These are phyloP conservation scores for Boletus insuetus DNA, from an alignment of 768 basidiomycete species.

Conservation along the genomic window DNA sequence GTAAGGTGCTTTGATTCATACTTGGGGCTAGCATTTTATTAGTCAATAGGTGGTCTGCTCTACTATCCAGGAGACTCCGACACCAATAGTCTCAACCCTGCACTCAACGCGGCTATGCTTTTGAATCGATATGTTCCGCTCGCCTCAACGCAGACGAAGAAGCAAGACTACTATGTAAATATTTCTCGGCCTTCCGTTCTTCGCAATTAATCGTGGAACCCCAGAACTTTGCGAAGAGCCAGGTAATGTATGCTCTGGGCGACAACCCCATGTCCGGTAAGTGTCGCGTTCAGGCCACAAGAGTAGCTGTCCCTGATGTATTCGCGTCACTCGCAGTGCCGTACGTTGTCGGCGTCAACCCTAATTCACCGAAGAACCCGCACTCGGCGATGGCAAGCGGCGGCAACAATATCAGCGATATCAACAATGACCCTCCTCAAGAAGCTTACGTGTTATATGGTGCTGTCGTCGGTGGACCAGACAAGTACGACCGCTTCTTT, in stretches of 20 bases:
- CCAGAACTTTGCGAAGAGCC: constrained; percentile 70
- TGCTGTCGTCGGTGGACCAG: constrained; percentile 86
- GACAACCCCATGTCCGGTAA: constrained; percentile 86
- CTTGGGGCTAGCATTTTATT: background rate
- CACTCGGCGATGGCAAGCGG: constrained; percentile 90
- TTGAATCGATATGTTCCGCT: constrained; percentile 73
- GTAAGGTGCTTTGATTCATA: constrained; percentile 35
- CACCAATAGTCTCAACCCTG: constrained; percentile 76
- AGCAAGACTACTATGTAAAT: constrained; percentile 57
- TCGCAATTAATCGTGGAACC: constrained; percentile 4
- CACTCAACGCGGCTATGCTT: constrained; percentile 85
- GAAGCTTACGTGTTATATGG: constrained; percentile 84
- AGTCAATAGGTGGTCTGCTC: constrained; percentile 64
- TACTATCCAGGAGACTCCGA: constrained; percentile 86
- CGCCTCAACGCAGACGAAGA: constrained; percentile 59
- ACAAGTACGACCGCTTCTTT: constrained; percentile 70
- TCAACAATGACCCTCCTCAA: constrained; percentile 68
- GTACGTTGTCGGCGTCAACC: constrained; percentile 86
- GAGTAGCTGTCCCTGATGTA: background rate
- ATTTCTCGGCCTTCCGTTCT: background rate
- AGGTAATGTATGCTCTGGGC: constrained; percentile 81
- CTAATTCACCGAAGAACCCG: constrained; percentile 88
- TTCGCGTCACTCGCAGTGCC: constrained; percentile 5
- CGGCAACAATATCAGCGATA: constrained; percentile 62
- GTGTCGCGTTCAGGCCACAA: constrained; percentile 11